phyloP scores from a whole-genome alignment of 2,329 filamentous ascomycete species.

The Ceratocystis alfenasii region DNA sequence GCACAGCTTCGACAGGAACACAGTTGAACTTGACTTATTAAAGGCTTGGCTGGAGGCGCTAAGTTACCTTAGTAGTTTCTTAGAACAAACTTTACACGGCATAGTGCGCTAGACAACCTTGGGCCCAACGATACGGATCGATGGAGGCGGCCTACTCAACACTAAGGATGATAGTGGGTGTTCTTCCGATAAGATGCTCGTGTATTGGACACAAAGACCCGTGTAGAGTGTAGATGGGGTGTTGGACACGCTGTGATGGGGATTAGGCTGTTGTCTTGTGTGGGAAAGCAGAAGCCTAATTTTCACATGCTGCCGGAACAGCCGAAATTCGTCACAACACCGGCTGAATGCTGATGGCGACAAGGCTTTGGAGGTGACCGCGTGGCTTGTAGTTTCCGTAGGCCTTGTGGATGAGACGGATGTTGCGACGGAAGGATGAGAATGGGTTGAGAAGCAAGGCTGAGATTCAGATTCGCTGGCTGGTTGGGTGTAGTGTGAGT shows the following conservation, averaged over 20 bases:
- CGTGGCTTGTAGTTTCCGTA: neutral
- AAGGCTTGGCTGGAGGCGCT: neutral
- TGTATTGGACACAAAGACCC: neutral
- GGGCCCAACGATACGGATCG: neutral
- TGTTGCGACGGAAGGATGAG: neutral
- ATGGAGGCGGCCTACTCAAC: slow-evolving; percentile 2
- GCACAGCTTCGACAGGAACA: neutral
- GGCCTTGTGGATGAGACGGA: neutral
- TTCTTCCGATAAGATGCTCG: neutral
- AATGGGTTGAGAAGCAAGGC: neutral
- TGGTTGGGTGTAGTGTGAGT: neutral
- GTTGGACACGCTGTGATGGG: neutral
- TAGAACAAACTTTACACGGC: neutral
- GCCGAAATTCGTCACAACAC: neutral
- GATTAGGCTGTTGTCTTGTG: neutral
- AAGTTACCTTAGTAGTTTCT: neutral
- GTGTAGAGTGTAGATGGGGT: neutral
- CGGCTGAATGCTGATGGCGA: no score
- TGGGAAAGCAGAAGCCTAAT: neutral
- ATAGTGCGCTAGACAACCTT: neutral
- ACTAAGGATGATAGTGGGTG: neutral
- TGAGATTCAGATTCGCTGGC: neutral
- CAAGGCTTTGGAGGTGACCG: neutral
- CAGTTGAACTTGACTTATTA: neutral
- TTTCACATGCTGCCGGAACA: neutral